These are phyloP conservation scores for Monosporozyma servazzii DNA, from an alignment of 805 yeast genomes.

Conservation along the genomic window DNA sequence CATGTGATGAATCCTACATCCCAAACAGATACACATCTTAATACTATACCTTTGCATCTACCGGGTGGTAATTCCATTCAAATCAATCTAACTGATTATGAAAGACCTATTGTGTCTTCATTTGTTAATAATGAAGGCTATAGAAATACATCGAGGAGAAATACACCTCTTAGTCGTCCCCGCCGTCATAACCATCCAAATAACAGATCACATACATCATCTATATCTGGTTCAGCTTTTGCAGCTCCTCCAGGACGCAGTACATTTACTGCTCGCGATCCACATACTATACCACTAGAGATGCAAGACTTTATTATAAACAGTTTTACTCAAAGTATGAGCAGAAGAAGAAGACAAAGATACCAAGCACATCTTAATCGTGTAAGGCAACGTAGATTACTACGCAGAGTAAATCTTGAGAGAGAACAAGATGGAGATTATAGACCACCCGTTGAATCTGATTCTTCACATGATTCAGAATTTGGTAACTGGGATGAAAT, in stretches of 20 bases:
- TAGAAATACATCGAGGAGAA: neutral
- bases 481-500: neutral
- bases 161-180: neutral
- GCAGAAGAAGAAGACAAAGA: neutral
- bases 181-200: neutral
- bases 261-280: neutral
- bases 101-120: constrained; percentile 22
- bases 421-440: constrained; percentile 1
- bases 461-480: neutral
- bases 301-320: neutral
- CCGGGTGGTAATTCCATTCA: constrained; percentile 23
- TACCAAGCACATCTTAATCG: neutral
- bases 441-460: neutral
- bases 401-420: neutral
- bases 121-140: neutral
- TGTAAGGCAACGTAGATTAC: neutral
- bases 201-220: neutral
- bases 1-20: constrained; percentile 13
- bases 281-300: neutral
- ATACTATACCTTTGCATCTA: constrained; percentile 12
- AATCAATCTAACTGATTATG: constrained; percentile 15
- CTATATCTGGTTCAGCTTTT: neutral
- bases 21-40: neutral
- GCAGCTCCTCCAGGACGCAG: neutral
- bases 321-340: neutral